These are phyloP conservation scores for Moricandia moricandioides DNA, from an alignment of 345 rosid species.

Conservation along the genomic window DNA sequence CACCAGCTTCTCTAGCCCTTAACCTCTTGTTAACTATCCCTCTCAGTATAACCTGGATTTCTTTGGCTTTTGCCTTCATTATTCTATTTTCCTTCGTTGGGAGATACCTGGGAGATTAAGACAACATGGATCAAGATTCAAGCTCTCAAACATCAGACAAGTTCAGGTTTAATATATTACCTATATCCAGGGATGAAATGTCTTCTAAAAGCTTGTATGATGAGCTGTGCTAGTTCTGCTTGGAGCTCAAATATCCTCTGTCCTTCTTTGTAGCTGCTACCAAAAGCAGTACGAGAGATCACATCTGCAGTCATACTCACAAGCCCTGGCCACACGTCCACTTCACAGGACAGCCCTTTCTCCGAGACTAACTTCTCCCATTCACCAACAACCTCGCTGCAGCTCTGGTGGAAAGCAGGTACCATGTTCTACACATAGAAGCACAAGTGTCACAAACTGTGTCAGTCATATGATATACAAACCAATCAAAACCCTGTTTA, in stretches of 20 bases:
- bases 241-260: conserved; percentile 55
- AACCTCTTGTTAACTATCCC: conserved; percentile 34
- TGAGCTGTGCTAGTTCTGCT: conserved; percentile 34
- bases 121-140: neutral
- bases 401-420: conserved; percentile 39
- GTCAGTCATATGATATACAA: neutral
- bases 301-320: conserved; percentile 39
- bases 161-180: conserved; percentile 32
- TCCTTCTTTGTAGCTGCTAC: conserved; percentile 69
- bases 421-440: conserved; percentile 27
- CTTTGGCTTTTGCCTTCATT: conserved; percentile 25
- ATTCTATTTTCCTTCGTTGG: conserved; percentile 37
- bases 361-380: conserved; percentile 30
- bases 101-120: conserved; percentile 30
- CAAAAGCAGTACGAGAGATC: conserved; percentile 59
- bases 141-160: neutral
- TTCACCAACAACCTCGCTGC: conserved; percentile 27
- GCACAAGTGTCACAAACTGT: neutral
- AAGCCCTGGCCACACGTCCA: conserved; percentile 45
- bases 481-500: neutral
- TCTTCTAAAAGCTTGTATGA: conserved; percentile 22
- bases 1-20: conserved; percentile 38
- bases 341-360: conserved; percentile 28
- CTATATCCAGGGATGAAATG: conserved; percentile 57
- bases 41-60: conserved; percentile 22